Conservation (phyloP, 2,329 filamentous ascomycete species). For the Escovopsis sp. region DNA sequence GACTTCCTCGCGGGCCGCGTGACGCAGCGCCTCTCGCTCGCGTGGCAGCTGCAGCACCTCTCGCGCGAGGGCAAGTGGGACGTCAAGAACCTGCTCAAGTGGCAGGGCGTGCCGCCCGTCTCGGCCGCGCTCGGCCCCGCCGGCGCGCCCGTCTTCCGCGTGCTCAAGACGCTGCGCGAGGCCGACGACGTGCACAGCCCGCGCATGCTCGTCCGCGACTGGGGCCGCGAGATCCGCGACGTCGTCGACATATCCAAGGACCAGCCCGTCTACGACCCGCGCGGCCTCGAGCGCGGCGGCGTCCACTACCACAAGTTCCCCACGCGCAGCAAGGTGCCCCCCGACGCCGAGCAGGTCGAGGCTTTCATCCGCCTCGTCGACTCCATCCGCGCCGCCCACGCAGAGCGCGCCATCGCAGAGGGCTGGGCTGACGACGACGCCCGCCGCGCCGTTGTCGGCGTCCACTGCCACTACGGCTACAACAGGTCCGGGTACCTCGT, state of each 20-base stretch:
- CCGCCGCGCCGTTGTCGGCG: slow-evolving; percentile 45
- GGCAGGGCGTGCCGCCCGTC: slow-evolving; percentile 66
- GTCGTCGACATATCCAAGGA: slow-evolving; percentile 88
- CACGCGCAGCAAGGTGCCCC: slow-evolving; percentile 83
- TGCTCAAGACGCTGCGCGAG: slow-evolving; percentile 86
- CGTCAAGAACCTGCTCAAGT: slow-evolving; percentile 89
- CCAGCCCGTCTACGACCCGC: slow-evolving; percentile 74
- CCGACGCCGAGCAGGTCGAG: slow-evolving; percentile 38
- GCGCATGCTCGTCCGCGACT: slow-evolving; percentile 50
- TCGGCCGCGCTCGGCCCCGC: slow-evolving; percentile 54
- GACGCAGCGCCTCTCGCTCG: slow-evolving; percentile 63
- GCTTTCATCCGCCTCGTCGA: slow-evolving; percentile 44
- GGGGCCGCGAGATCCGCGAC: slow-evolving; percentile 52
- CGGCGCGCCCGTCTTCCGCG: slow-evolving; percentile 52
- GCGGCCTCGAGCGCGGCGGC: slow-evolving; percentile 48
- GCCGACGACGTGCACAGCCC: slow-evolving; percentile 76
- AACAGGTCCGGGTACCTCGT: slow-evolving; percentile 90
- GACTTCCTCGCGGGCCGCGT: slow-evolving; percentile 65
- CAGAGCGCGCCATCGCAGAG: slow-evolving; percentile 19
- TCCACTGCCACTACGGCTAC: slow-evolving; percentile 94
- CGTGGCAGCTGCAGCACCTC: slow-evolving; percentile 84
- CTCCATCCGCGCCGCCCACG: slow-evolving; percentile 40
- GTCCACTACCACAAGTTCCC: slow-evolving; percentile 75
- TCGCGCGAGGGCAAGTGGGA: slow-evolving; percentile 93
- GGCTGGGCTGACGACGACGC: slow-evolving; percentile 24